A percentile compares a stretch with the other conserved stretches of the same genome.
phyloP scores from a whole-genome alignment of 129 eudicot species.

The Helianthus annuus region DNA sequence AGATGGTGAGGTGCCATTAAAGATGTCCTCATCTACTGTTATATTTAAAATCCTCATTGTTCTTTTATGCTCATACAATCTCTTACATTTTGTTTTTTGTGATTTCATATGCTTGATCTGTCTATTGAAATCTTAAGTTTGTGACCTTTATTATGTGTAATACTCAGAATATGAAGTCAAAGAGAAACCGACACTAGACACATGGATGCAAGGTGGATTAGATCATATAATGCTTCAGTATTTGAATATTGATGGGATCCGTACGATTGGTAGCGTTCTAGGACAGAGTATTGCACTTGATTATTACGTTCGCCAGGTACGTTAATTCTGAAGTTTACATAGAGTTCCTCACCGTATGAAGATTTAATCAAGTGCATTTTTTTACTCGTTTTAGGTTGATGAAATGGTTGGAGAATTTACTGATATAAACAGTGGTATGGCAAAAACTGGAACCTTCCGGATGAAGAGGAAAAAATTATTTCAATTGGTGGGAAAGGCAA shows the following conservation, averaged over 20 bases:
- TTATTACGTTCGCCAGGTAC: conserved; percentile 91
- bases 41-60: not conserved
- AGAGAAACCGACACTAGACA: conserved; percentile 71
- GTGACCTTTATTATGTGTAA: conserved; percentile 9
- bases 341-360: conserved; percentile 1
- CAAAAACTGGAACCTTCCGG: conserved; percentile 87
- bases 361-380: not conserved
- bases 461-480: conserved; percentile 89
- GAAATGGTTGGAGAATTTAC: conserved; percentile 95
- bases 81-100: not conserved
- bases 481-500: conserved; percentile 94
- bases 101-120: conserved; percentile 11
- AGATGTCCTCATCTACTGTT: conserved; percentile 29
- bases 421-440: conserved; percentile 91
- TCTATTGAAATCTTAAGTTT: conserved; percentile 14
- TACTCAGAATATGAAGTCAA: conserved; percentile 80
- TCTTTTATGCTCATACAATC: conserved; percentile 1
- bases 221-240: conserved; percentile 86
- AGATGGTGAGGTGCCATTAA: conserved; percentile 62
- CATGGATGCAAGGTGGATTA: conserved; percentile 97
- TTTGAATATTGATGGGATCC: conserved; percentile 78
- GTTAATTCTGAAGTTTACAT: conserved; percentile 14
- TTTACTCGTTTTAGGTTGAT: conserved; percentile 60
- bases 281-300: conserved; percentile 99
- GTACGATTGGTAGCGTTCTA: conserved; percentile 90